Percentiles rank a stretch among this genome's conserved stretches.
These are phyloP conservation scores for Nitzschia palea DNA, from an alignment of 108 stramenopile genomes.

Conservation along the genomic window DNA sequence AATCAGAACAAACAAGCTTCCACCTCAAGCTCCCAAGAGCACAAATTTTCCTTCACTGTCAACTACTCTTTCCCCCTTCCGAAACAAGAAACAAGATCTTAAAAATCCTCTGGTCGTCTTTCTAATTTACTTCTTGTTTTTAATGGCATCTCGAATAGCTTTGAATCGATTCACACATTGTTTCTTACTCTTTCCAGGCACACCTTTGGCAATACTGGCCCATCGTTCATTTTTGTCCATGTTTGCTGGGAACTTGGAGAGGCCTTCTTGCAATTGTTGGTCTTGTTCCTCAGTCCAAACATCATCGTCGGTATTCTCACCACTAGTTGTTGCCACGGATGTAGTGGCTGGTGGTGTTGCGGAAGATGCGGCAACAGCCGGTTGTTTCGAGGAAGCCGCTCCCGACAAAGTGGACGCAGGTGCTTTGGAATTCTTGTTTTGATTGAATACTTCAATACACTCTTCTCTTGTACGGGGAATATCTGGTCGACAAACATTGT, in stretches of 20 bases:
- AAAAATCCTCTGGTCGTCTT: too few relatives aligned
- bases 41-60: too few relatives aligned
- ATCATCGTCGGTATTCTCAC: slow-evolving; percentile 1
- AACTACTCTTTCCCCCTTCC: too few relatives aligned
- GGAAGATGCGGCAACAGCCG: slow-evolving; percentile 10
- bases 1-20: too few relatives aligned
- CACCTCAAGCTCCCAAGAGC: too few relatives aligned
- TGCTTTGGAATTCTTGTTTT: slow-evolving; percentile 33
- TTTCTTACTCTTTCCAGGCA: slow-evolving; percentile 93
- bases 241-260: slow-evolving; percentile 78
- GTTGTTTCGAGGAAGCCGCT: background rate
- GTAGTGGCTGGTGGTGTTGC: background rate
- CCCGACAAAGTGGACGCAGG: slow-evolving; percentile 1
- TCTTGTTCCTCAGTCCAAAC: slow-evolving; percentile 94
- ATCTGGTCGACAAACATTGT: slow-evolving; percentile 68
- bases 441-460: slow-evolving; percentile 92
- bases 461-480: slow-evolving; percentile 91
- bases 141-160: slow-evolving; percentile 83
- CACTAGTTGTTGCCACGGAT: background rate
- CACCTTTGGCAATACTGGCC: slow-evolving; percentile 84
- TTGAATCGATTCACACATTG: slow-evolving; percentile 96
- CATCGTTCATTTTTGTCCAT: slow-evolving; percentile 99
- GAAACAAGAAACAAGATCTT: too few relatives aligned
- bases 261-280: slow-evolving; percentile 81
- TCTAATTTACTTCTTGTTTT: slow-evolving; percentile 52